These are phyloP conservation scores for Alternaria angustiovoidea DNA, from an alignment of 2,329 filamentous ascomycete species.

Conservation along the genomic window DNA sequence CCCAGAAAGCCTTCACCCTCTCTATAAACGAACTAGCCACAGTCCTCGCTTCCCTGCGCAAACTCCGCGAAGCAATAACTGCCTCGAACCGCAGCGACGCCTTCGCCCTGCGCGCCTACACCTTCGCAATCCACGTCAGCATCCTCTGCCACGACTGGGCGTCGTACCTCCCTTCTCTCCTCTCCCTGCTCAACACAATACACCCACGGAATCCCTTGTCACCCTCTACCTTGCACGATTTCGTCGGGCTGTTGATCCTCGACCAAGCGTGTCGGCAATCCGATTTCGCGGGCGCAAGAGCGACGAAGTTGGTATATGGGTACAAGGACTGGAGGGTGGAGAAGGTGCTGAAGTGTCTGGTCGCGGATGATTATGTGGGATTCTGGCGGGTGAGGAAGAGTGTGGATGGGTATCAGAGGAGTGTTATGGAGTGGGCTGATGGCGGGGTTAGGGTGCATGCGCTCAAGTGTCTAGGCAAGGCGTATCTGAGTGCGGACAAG, in stretches of 20 bases:
- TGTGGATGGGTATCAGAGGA: slow-evolving; percentile 82
- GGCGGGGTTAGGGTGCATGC: slow-evolving; percentile 76
- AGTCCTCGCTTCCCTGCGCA: slow-evolving; percentile 85
- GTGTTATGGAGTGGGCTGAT: slow-evolving; percentile 83
- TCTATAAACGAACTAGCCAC: slow-evolving; percentile 68
- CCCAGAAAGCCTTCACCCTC: slow-evolving; percentile 38
- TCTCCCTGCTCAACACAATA: slow-evolving; percentile 77
- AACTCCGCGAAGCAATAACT: slow-evolving; percentile 88
- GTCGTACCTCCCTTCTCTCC: slow-evolving; percentile 87
- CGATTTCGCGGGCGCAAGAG: slow-evolving; percentile 76
- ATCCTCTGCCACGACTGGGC: slow-evolving; percentile 84
- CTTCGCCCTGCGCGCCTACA: slow-evolving; percentile 88
- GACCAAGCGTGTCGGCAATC: slow-evolving; percentile 87
- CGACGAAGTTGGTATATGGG: slow-evolving; percentile 67
- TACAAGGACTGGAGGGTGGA: slow-evolving; percentile 75
- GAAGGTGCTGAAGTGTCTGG: slow-evolving; percentile 71
- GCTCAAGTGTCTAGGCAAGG: slow-evolving; percentile 84
- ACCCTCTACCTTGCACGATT: slow-evolving; percentile 76
- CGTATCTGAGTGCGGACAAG: slow-evolving; percentile 78
- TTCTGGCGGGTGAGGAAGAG: slow-evolving; percentile 76
- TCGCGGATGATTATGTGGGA: slow-evolving; percentile 81
- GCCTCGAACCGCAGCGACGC: slow-evolving; percentile 77
- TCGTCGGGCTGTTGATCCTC: slow-evolving; percentile 81
- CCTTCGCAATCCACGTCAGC: slow-evolving; percentile 87
- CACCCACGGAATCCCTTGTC: slow-evolving; percentile 74